A percentile compares a stretch with the other conserved stretches of the same genome.
phyloP scores from a whole-genome alignment of 2,329 filamentous ascomycete genomes.

The Neonectria punicea region DNA sequence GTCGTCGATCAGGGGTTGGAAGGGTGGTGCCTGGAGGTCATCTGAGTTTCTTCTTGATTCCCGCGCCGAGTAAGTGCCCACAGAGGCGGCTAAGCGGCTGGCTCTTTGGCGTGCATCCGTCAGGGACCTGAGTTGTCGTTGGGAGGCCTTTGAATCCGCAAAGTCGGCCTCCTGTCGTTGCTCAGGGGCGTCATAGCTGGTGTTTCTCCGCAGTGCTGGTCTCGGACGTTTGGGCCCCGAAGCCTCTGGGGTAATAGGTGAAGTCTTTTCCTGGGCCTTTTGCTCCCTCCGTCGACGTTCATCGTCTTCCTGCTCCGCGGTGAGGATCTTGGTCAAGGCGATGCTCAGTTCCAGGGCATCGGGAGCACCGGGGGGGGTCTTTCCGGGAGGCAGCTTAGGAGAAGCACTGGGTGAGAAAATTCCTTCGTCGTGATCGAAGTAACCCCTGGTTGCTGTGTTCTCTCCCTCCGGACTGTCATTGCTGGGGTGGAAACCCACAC shows the following conservation, averaged over 20 bases:
- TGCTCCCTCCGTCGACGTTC: conserved; percentile 35
- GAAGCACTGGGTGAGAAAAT: conserved; percentile 43
- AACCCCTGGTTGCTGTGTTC: conserved; percentile 13
- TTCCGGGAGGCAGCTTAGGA: conserved; percentile 39
- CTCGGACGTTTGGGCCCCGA: conserved; percentile 43
- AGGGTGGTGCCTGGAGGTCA: conserved; percentile 45
- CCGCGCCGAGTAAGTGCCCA: conserved; percentile 52
- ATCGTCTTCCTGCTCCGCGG: conserved; percentile 46
- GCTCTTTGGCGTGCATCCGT: conserved; percentile 54
- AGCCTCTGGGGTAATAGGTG: conserved; percentile 31
- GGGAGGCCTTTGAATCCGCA: conserved; percentile 50
- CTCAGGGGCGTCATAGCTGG: conserved; percentile 54
- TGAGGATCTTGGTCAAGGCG: conserved; percentile 52
- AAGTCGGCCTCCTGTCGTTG: conserved; percentile 54
- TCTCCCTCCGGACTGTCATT: conserved; percentile 37
- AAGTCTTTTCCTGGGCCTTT: conserved; percentile 27
- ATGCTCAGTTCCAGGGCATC: conserved; percentile 52
- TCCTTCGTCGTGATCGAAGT: conserved; percentile 30
- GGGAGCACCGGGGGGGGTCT: conserved; percentile 47
- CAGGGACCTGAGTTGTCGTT: conserved; percentile 53
- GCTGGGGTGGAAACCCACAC: conserved; percentile 51
- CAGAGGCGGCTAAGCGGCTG: conserved; percentile 51
- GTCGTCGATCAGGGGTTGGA: conserved; percentile 47
- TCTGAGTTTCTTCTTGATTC: conserved; percentile 50
- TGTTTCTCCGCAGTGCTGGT: conserved; percentile 55